Base-by-base conservation (phyloP, 2,329 filamentous ascomycete species). In the Diaporthe eres region DNA sequence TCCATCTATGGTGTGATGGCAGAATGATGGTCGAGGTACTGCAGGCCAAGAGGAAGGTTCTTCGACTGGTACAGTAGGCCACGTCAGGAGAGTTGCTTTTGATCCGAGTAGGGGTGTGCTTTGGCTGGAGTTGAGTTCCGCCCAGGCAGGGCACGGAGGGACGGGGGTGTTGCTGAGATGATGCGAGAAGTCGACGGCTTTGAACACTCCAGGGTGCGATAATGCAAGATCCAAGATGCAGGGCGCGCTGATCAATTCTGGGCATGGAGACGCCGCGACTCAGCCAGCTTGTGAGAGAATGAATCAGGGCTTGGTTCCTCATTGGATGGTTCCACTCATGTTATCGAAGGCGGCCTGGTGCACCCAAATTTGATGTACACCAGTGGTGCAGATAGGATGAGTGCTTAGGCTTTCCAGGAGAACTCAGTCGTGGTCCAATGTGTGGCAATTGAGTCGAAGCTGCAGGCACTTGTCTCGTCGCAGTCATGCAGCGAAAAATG, bases 161-260 rank as follows among this genome's bases (percentile, higher is more conserved):
- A 34, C 42, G 49, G 34, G 31, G n/a, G 34, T 55, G 65, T 31
- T 42, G 65, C 34, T 55, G 49, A 37, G 15, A 68, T 39, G 65
- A 28, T 53, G 65, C 19, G 47, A 42, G 8, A 19, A 42, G 22
- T 55, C 37, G 49, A 70, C 17, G 31, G 9, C 34, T 28, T 39
- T 53, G 22, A n/a, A 31, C 34, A 39, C 28, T 55, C 3, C 34
- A 19, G 6, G 34, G 49, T 70, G 47, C n/a, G 49, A 70, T 55
- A 28, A 55, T 70, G 34, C 65, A 49, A 70, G 65, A 70, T 70
- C 49, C 65, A 55, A 42, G 65, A 55, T 55, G 65, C 65, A 70
- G 49, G 65, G 65, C 34, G 15, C 15, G 65, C 49, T 42, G 65
- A 70, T 70, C 49, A 70, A 7, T 31, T 42, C 65, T 70, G 65